These are phyloP conservation scores for Petasospora fabianii DNA, from an alignment of 1,139 yeast species.

Conservation along the genomic window DNA sequence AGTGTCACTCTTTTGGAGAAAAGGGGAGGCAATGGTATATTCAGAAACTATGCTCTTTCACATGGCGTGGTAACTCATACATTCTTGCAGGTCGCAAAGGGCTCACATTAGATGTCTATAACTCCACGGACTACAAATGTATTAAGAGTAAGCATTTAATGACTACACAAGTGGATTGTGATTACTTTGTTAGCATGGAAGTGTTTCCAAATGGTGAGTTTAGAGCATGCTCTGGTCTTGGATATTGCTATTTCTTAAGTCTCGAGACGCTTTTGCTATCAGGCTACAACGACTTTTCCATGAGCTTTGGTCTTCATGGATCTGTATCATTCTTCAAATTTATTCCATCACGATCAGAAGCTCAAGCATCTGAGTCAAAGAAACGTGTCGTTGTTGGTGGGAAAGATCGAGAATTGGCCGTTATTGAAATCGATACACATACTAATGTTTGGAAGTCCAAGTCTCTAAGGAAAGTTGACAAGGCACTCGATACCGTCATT, in stretches of 20 bases:
- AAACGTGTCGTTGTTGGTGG: slow-evolving; percentile 22
- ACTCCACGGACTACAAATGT: slow-evolving; percentile 6
- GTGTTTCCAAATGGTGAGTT: slow-evolving; percentile 14
- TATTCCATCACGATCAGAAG: slow-evolving; percentile 5
- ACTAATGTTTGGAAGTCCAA: slow-evolving; percentile 24
- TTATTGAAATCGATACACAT: slow-evolving; percentile 21
- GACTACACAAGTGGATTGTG: slow-evolving; percentile 18
- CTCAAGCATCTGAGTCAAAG: no score
- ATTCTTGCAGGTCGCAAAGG: slow-evolving; percentile 21
- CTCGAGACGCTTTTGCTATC: slow-evolving; percentile 17
- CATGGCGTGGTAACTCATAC: slow-evolving; percentile 6
- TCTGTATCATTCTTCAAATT: slow-evolving; percentile 21
- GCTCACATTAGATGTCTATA: slow-evolving; percentile 16
- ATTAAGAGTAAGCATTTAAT: slow-evolving; percentile 17
- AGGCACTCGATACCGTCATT: slow-evolving; percentile 1
- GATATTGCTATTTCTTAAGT: slow-evolving; percentile 22
- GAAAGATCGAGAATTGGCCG: slow-evolving; percentile 21
- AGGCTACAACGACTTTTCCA: slow-evolving; percentile 19
- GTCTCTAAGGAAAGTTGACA: slow-evolving; percentile 9
- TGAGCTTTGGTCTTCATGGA: slow-evolving; percentile 25
- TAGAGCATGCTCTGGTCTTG: slow-evolving; percentile 24
- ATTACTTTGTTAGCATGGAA: slow-evolving; percentile 20
- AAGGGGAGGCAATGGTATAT: slow-evolving; percentile 13
- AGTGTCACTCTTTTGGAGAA: slow-evolving; percentile 5
- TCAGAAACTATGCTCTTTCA: slow-evolving; percentile 14